Base-by-base conservation (phyloP, 495 filamentous ascomycete genomes). In the Letharia columbiana region DNA sequence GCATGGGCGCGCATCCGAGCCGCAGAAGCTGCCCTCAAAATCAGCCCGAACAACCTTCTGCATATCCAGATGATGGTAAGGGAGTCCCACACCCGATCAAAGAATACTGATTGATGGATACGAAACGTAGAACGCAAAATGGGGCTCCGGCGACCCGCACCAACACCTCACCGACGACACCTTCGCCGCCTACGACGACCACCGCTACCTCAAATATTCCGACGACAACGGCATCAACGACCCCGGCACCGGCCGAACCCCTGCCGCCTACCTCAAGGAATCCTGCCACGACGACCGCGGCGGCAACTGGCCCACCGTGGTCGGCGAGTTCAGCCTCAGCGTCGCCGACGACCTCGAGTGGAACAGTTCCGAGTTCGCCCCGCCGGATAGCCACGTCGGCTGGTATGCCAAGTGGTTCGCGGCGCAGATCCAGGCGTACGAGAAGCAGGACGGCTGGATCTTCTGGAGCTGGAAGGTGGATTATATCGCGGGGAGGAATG, bases 381-480 rank as follows among this genome's bases (percentile, higher is more conserved):
- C 73, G 17, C 50, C 40, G n/a, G 77, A 68, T 40, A 72, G 68
- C 18, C 81, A 87, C 65, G 73, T 72, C 41, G 77, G 70, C 0
- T 88, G 83, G 68, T 87, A 88, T 68, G 69, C 60, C 61, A 73
- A 77, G 66, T 88, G 78, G 82, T 88, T 83, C 73, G 84, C 83
- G 12, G 84, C 84, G 4, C 84, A 87, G 71, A 79, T 83, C 7
- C 74, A 75, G 31, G 75, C 78, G 2, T 87, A 84, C 66, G 85
- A 88, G 76, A 77, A 79, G 70, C 77, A 79, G 54, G 74, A 75
- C 15, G 86, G 86, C 0, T 88, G 86, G 84, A 69, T 86, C 4
- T 88, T 84, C 71, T 88, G 85, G 86, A 76, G 76, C 15, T 87
- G 86, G 86, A 88, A 86, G 76, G 72, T 75, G 15, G 73, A 83